A percentile compares a stretch with the other conserved stretches of the same genome.
These are phyloP conservation scores for Cutaneotrichosporon spelunceum DNA, from an alignment of 1,284 basidiomycete genomes.

Conservation along the genomic window DNA sequence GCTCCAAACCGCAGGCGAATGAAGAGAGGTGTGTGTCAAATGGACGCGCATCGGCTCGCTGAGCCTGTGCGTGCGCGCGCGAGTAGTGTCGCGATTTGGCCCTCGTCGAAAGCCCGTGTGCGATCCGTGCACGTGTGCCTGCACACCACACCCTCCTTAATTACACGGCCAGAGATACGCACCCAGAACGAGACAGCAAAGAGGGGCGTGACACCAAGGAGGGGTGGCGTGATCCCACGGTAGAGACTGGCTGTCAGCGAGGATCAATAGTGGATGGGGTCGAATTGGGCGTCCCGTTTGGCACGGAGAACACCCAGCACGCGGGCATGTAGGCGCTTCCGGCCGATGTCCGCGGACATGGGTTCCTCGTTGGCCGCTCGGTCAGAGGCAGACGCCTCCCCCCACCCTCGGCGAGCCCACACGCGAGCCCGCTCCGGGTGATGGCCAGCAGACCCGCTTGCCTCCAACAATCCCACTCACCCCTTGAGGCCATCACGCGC, in stretches of 20 bases:
- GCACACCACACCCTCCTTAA: neutral
- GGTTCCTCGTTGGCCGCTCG: too few species aligned
- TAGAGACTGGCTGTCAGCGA: constrained; percentile 64
- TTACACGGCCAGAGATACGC: constrained; percentile 31
- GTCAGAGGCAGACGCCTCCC: neutral
- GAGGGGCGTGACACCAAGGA: constrained; percentile 96
- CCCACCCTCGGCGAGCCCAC: neutral
- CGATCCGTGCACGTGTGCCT: neutral
- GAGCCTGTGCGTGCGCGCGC: too few species aligned
- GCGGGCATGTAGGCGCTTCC: too few species aligned
- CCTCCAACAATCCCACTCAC: constrained; percentile 55
- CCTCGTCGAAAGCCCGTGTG: neutral
- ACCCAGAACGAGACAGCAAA: constrained; percentile 99
- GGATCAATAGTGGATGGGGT: too few species aligned
- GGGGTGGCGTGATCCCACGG: constrained; percentile 92
- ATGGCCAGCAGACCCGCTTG: too few species aligned
- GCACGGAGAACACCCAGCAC: too few species aligned
- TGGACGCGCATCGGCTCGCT: too few species aligned
- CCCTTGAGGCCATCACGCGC: constrained; percentile 85
- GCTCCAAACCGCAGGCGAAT: too few species aligned
- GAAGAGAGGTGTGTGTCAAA: constrained; percentile 5
- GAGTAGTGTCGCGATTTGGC: too few species aligned
- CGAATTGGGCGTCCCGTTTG: too few species aligned
- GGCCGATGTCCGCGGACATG: too few species aligned
- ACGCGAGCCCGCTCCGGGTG: neutral